Percentiles rank a stretch among this genome's conserved stretches.
These are phyloP conservation scores for Macrocybe gigantea DNA, from an alignment of 768 basidiomycete species.

Conservation along the genomic window DNA sequence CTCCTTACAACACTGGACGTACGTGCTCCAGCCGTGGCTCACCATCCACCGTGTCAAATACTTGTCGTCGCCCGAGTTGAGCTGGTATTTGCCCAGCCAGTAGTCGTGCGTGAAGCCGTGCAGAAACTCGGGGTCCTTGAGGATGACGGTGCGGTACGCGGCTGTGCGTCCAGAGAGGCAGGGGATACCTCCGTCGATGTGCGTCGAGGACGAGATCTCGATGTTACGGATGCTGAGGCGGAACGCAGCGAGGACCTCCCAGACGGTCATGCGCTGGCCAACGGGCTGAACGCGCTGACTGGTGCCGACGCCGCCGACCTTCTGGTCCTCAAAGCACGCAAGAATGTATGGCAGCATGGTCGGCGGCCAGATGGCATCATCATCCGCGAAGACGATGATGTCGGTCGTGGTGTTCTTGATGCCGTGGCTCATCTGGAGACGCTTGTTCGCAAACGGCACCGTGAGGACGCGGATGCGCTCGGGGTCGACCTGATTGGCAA, in stretches of 20 bases:
- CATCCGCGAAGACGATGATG: slow-evolving; percentile 92
- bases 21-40: slow-evolving; percentile 92
- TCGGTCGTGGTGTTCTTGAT: slow-evolving; percentile 88
- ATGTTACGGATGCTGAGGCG: slow-evolving; percentile 91
- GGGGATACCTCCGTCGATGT: slow-evolving; percentile 89
- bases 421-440: slow-evolving; percentile 90
- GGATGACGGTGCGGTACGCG: slow-evolving; percentile 88
- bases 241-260: slow-evolving; percentile 94
- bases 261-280: slow-evolving; percentile 79
- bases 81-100: slow-evolving; percentile 91
- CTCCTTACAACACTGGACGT: slow-evolving; percentile 82
- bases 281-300: slow-evolving; percentile 83
- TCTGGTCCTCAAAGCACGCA: slow-evolving; percentile 93
- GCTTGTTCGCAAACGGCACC: slow-evolving; percentile 91
- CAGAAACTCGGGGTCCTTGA: slow-evolving; percentile 91
- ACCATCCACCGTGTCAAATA: slow-evolving; percentile 97
- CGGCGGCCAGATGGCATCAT: slow-evolving; percentile 94
- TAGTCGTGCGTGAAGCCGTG: slow-evolving; percentile 93
- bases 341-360: slow-evolving; percentile 85
- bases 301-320: slow-evolving; percentile 89
- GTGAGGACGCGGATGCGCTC: slow-evolving; percentile 81
- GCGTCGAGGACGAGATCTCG: slow-evolving; percentile 83
- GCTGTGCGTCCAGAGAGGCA: slow-evolving; percentile 92
- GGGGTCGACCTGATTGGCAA: slow-evolving; percentile 85
- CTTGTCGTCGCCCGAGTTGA: slow-evolving; percentile 93